Percentiles rank a stretch among this genome's conserved stretches.
Conservation (phyloP, 2,329 filamentous ascomycete genomes). For the Talaromyces sp. region DNA sequence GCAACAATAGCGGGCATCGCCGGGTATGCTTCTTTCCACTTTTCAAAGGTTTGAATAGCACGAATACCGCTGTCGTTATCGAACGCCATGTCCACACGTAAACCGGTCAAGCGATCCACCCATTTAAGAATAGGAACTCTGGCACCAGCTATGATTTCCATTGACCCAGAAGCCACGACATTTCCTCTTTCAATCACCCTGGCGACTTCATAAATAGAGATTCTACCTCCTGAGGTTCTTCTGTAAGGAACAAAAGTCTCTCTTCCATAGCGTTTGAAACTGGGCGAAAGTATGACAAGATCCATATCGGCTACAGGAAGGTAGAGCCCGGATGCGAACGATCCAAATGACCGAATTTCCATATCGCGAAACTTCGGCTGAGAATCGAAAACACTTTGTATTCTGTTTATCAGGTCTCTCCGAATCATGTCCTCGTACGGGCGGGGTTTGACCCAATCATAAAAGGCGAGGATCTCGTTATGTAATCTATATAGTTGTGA, state of each 20-base stretch:
- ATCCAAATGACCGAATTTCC: conserved; percentile 76
- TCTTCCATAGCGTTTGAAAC: conserved; percentile 53
- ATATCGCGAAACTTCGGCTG: conserved; percentile 51
- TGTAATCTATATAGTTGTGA: conserved; percentile 60
- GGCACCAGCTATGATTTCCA: conserved; percentile 67
- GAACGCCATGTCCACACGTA: conserved; percentile 91
- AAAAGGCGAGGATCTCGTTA: conserved; percentile 86
- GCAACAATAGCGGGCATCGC: conserved; percentile 82
- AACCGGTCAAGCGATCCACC: conserved; percentile 66
- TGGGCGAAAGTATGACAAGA: conserved; percentile 67
- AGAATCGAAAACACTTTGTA: conserved; percentile 56
- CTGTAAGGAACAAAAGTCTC: conserved; percentile 48
- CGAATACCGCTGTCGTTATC: conserved; percentile 79
- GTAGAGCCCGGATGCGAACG: conserved; percentile 79
- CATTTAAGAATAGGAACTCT: conserved; percentile 93
- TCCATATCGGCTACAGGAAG: conserved; percentile 87
- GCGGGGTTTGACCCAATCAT: conserved; percentile 72
- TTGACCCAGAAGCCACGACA: conserved; percentile 51
- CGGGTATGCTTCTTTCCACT: conserved; percentile 75
- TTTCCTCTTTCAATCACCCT: conserved; percentile 33
- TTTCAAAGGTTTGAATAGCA: conserved; percentile 72
- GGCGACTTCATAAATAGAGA: conserved; percentile 56
- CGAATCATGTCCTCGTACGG: conserved; percentile 73
- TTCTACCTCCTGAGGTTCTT: conserved; percentile 28
- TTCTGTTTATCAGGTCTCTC: conserved; percentile 62